Percentiles rank a stretch among this genome's conserved stretches.
These are phyloP conservation scores for Danielozyma ontarioensis DNA, from an alignment of 805 yeast genomes.

Conservation along the genomic window DNA sequence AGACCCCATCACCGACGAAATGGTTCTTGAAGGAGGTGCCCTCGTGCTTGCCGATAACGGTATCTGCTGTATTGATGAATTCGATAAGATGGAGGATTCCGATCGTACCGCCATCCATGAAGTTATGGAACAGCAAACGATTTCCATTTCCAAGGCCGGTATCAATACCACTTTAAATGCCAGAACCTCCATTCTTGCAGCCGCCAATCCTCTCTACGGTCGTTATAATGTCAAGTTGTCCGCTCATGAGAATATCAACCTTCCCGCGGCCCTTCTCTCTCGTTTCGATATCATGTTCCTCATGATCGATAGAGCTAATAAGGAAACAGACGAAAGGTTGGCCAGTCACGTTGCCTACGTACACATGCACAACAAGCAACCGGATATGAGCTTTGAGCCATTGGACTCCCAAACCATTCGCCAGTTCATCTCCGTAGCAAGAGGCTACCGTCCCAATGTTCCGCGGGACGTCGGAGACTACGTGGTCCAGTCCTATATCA, in stretches of 20 bases:
- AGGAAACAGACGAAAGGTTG: slow-evolving; percentile 75
- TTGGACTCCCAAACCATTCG: slow-evolving; percentile 76
- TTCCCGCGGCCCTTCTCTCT: slow-evolving; percentile 93
- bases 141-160: slow-evolving; percentile 95
- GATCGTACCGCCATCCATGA: slow-evolving; percentile 98
- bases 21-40: slow-evolving; percentile 98
- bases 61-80: slow-evolving; percentile 97
- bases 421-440: slow-evolving; percentile 82
- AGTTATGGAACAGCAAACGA: slow-evolving; percentile 99
- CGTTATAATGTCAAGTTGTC: slow-evolving; percentile 86
- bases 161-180: slow-evolving; percentile 95
- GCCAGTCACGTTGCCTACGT: slow-evolving; percentile 95
- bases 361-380: slow-evolving; percentile 89
- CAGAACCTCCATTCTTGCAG: slow-evolving; percentile 90
- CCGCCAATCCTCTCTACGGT: slow-evolving; percentile 97
- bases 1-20: slow-evolving; percentile 98
- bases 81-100: slow-evolving; percentile 96
- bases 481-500: slow-evolving; percentile 80
- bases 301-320: slow-evolving; percentile 76
- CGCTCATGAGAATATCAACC: slow-evolving; percentile 90
- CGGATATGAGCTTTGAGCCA: slow-evolving; percentile 69
- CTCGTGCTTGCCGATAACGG: slow-evolving; percentile 95
- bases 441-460: slow-evolving; percentile 79
- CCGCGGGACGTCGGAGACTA: slow-evolving; percentile 80
- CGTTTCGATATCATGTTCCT: slow-evolving; percentile 89